These are phyloP conservation scores for Wickerhamiella cacticola DNA, from an alignment of 805 yeast genomes.

Conservation along the genomic window DNA sequence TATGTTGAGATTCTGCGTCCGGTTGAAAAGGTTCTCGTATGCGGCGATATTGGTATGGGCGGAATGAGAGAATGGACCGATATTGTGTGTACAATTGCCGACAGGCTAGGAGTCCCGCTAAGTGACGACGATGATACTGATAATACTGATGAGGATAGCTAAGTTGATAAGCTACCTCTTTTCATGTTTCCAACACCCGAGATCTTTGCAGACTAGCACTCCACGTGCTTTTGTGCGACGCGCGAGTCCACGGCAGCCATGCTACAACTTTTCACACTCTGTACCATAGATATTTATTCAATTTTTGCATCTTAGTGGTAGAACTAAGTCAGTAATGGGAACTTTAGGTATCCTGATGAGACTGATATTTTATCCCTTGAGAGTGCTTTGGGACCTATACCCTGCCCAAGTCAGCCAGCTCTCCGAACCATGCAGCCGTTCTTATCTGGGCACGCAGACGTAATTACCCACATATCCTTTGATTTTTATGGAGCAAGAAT, in stretches of 20 bases:
- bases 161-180: not conserved
- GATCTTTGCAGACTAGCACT: too few relatives aligned
- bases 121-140: conserved; percentile 25
- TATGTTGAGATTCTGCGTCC: conserved; percentile 87
- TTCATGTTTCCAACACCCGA: not conserved
- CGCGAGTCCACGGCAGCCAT: too few relatives aligned
- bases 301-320: not conserved
- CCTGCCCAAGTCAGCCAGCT: not conserved
- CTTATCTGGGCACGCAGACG: conserved; percentile 83
- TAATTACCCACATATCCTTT: conserved; percentile 79
- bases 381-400: too few relatives aligned
- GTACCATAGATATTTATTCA: not conserved
- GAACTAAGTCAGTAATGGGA: too few relatives aligned
- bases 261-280: too few relatives aligned
- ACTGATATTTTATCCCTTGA: too few relatives aligned
- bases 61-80: conserved; percentile 98
- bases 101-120: conserved; percentile 25
- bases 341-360: too few relatives aligned
- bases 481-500: conserved; percentile 82
- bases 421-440: conserved; percentile 48
- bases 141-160: conserved; percentile 16
- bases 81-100: conserved; percentile 72
- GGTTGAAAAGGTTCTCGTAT: conserved; percentile 85
- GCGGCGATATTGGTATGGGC: conserved; percentile 98
- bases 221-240: too few relatives aligned